phyloP scores from a whole-genome alignment of 1,284 basidiomycete species.

The Moesziomyces antarcticus region DNA sequence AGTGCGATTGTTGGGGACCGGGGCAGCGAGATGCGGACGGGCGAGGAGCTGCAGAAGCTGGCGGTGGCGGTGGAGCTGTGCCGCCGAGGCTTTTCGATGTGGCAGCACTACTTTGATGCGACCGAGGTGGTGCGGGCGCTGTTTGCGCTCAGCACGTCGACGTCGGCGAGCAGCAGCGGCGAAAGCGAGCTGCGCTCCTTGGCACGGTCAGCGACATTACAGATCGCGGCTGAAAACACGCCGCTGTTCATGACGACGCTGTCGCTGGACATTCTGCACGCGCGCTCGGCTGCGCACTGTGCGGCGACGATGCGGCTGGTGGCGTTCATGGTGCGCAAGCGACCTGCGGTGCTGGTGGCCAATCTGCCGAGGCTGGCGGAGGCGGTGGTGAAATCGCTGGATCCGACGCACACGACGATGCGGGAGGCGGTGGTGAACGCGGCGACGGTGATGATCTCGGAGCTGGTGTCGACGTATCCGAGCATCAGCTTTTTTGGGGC shows the following conservation, averaged over 20 bases:
- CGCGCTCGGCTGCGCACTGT: conserved; percentile 80
- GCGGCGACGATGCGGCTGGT: conserved; percentile 92
- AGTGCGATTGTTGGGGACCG: conserved; percentile 14
- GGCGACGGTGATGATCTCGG: conserved; percentile 85
- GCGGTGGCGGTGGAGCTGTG: conserved; percentile 88
- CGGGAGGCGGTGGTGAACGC: conserved; percentile 88
- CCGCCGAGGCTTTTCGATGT: conserved; percentile 87
- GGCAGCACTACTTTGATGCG: conserved; percentile 93
- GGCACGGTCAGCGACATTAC: conserved; percentile 83
- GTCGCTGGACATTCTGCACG: conserved; percentile 87
- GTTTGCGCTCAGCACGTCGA: conserved; percentile 73
- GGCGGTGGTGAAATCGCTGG: conserved; percentile 94
- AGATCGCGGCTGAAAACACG: conserved; percentile 85
- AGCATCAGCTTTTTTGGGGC: conserved; percentile 88
- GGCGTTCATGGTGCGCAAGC: conserved; percentile 89
- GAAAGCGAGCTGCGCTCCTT: conserved; percentile 46
- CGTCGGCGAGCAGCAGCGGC: conserved; percentile 4
- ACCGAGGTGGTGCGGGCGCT: conserved; percentile 87
- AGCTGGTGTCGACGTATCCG: conserved; percentile 85
- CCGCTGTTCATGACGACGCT: conserved; percentile 95
- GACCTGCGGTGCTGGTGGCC: conserved; percentile 76
- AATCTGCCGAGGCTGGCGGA: conserved; percentile 89
- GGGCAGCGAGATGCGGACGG: conserved; percentile 30
- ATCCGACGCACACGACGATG: conserved; percentile 84
- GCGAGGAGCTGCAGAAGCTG: conserved; percentile 71